Conservation (phyloP, 1,284 basidiomycete species). For the Puccinia coronata region DNA sequence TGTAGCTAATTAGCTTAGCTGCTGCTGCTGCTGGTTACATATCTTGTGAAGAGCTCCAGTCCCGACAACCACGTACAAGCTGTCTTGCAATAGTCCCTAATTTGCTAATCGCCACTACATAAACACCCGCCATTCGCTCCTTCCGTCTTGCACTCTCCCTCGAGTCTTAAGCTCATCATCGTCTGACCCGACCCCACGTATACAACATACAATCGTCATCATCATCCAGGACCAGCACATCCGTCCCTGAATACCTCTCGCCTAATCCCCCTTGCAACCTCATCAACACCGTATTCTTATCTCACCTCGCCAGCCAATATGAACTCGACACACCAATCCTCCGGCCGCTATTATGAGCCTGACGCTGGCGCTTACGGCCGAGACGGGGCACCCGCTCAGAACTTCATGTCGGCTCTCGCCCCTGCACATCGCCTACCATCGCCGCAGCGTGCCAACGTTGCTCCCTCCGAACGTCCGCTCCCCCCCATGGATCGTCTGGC, state of each 20-base stretch:
- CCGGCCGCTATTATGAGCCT: neutral
- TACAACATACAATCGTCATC: neutral
- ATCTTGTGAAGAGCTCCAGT: too few species aligned
- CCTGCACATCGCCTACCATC: conserved; percentile 13
- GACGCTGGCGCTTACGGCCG: conserved; percentile 36
- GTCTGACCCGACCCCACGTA: neutral
- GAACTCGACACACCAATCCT: neutral
- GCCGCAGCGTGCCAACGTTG: conserved; percentile 34
- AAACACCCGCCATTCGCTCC: neutral
- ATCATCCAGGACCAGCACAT: neutral
- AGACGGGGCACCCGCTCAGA: conserved; percentile 43
- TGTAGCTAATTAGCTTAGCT: too few species aligned
- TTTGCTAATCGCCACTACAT: too few species aligned
- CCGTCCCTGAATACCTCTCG: neutral
- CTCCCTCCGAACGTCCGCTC: conserved; percentile 23
- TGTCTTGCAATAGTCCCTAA: too few species aligned
- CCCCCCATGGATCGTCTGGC: conserved; percentile 25
- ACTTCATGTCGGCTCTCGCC: conserved; percentile 23
- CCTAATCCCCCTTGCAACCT: neutral
- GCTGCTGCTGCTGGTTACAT: too few species aligned
- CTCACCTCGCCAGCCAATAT: neutral
- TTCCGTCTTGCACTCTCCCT: neutral
- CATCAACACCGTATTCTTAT: neutral
- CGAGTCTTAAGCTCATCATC: neutral
- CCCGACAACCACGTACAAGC: too few species aligned